Base-by-base conservation (phyloP, 306 rosid genomes). In the Casuarina equisetifolia region DNA sequence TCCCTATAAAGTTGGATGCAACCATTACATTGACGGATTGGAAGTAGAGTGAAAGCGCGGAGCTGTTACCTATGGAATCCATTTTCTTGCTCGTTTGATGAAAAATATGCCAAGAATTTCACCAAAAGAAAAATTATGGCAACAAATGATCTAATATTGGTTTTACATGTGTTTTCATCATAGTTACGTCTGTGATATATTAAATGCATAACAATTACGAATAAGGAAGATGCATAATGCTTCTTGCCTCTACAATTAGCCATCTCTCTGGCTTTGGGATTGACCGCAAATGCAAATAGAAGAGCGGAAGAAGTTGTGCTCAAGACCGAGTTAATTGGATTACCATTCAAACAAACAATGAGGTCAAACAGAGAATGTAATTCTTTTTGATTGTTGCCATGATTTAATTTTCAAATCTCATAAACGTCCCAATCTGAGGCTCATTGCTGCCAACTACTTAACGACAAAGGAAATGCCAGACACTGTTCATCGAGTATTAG, bases 171-270 rank as follows among this genome's bases (percentile, higher is more conserved):
- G 61, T 55, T n/a, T 35, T 55, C 7, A 36, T 13, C 32, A 0
- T 62, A 6, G n/a, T 62, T 5, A 16, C n/a, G 11, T 11, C 68
- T 25, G 32, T 25, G 32, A 25, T 25, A 25, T 25, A 25, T 25
- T 25, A 25, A 25, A 25, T 25, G 32, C 32, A 25, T 0, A 25
- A 25, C 32, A 25, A 25, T 39, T 20, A 59, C 66, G 70, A 64
- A 64, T 39, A 16, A 64, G 20, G 20, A 64, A 6, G 39, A 64
- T 64, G 70, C 70, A 64, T 15, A 64, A 64, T 64, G 48, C 70
- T 39, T 40, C 70, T 64, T 39, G 10, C 32, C 70, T 16, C 25
- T 5, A 46, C 17, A 20, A 64, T 5, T 15, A 38, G 17, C 70
- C 5, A 64, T 64, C 2, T 9, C 38, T 39, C 46, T 64, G 25